Percentiles rank a stretch among this genome's conserved stretches.
These are phyloP conservation scores for Nakaseomyces kungkrabaensis DNA, from an alignment of 1,139 yeast genomes.

Conservation along the genomic window DNA sequence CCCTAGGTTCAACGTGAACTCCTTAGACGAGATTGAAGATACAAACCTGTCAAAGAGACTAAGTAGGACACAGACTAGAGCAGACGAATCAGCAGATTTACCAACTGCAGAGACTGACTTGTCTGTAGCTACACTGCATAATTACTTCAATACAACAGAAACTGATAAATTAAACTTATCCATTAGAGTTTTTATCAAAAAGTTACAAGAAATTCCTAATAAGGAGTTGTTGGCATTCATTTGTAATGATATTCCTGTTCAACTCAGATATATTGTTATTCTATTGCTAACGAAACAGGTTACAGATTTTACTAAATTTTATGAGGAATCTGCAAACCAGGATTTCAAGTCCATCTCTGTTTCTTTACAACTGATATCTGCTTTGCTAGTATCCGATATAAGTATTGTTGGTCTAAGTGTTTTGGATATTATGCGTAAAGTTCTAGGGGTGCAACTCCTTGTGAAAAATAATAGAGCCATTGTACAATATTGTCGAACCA, in stretches of 20 bases:
- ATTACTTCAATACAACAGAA: conserved; percentile 43
- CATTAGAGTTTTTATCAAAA: conserved; percentile 36
- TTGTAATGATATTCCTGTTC: conserved; percentile 80
- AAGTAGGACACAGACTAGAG: conserved; percentile 25
- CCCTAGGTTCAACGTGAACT: conserved; percentile 15
- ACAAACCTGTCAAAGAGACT: conserved; percentile 16
- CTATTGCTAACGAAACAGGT: conserved; percentile 33
- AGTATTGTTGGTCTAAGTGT: conserved; percentile 85
- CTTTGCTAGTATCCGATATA: conserved; percentile 65
- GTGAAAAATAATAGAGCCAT: conserved; percentile 22
- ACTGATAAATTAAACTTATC: conserved; percentile 41
- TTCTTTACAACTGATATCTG: conserved; percentile 47
- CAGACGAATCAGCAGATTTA: conserved; percentile 17
- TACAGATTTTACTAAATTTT: conserved; percentile 13
- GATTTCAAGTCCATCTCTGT: conserved; percentile 34
- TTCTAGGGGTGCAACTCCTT: conserved; percentile 50
- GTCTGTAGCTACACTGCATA: conserved; percentile 36
- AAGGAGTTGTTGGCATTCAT: conserved; percentile 48
- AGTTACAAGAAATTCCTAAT: conserved; percentile 30
- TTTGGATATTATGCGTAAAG: conserved; percentile 63
- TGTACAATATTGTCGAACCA: conserved; percentile 19
- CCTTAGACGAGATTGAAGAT: conserved; percentile 8
- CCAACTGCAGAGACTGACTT: conserved; percentile 24
- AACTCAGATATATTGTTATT: conserved; percentile 64
- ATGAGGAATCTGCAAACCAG: conserved; percentile 3